Conservation (phyloP, 176 grass and related monocot species). For the Triticum monococcum region DNA sequence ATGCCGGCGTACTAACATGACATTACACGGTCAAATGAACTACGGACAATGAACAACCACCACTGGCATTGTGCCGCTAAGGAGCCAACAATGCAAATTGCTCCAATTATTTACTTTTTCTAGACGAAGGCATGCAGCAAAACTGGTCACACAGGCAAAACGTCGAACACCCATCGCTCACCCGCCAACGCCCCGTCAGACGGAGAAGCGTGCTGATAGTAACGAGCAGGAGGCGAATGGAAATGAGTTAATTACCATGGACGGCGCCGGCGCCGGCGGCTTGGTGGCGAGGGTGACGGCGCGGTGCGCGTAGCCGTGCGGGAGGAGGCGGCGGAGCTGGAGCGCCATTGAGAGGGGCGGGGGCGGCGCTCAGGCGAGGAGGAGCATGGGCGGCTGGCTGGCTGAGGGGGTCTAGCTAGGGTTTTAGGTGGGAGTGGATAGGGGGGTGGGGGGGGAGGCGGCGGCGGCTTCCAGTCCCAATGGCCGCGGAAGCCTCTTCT, state of each 20-base stretch:
- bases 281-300: conserved; percentile 25
- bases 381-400: not conserved
- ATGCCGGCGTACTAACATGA: too few species aligned
- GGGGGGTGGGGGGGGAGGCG: not conserved
- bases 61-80: too few species aligned
- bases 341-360: conserved; percentile 50
- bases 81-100: too few species aligned
- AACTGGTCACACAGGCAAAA: not conserved
- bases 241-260: conserved; percentile 44
- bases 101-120: too few species aligned
- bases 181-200: not conserved
- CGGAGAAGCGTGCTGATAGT: not conserved
- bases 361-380: conserved; percentile 9
- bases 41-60: too few species aligned
- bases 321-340: conserved; percentile 68
- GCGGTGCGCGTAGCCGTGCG: conserved; percentile 40
- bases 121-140: too few species aligned
- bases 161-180: not conserved
- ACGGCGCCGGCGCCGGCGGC: conserved; percentile 5
- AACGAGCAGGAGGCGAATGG: not conserved
- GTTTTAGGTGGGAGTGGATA: conserved; percentile 26
- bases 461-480: not conserved
- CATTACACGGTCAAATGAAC: too few species aligned
- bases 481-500: too few species aligned
- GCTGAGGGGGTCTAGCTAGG: conserved; percentile 22